These are phyloP conservation scores for Drechslerella coelobrocha DNA, from an alignment of 2,329 filamentous ascomycete species.

Conservation along the genomic window DNA sequence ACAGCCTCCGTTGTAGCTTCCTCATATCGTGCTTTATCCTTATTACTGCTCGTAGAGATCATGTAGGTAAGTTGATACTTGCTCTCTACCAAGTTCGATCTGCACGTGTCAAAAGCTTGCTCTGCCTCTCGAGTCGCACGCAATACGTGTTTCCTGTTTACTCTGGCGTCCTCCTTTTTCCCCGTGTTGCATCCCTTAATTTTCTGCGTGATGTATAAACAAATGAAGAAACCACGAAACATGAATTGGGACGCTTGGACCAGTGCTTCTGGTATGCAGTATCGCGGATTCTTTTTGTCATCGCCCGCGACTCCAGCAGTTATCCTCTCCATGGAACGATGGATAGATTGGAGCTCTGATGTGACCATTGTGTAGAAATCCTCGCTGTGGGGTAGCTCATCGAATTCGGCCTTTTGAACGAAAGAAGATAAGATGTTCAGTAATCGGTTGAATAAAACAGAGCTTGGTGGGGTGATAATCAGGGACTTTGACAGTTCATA, in stretches of 20 bases:
- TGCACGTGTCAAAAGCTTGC: slow-evolving; percentile 11
- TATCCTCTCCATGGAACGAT: slow-evolving; percentile 15
- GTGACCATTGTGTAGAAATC: background rate
- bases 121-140: background rate
- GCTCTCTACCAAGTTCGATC: slow-evolving; percentile 19
- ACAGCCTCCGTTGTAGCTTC: slow-evolving; percentile 20
- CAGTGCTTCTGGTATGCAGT: slow-evolving; percentile 21
- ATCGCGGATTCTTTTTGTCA: slow-evolving; percentile 24
- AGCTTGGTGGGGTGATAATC: too few relatives aligned
- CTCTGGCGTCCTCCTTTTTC: too few relatives aligned
- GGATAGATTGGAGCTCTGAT: slow-evolving; percentile 4
- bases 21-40: slow-evolving; percentile 28
- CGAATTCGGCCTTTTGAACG: slow-evolving; percentile 8
- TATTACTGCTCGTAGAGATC: slow-evolving; percentile 21
- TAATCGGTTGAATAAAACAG: too few relatives aligned
- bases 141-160: background rate
- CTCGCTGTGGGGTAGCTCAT: background rate
- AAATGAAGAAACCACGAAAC: slow-evolving; percentile 2
- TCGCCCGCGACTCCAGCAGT: slow-evolving; percentile 25
- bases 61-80: slow-evolving; percentile 32
- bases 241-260: slow-evolving; percentile 22
- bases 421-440: background rate
- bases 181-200: background rate
- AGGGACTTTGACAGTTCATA: background rate
- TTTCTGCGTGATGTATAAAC: background rate